phyloP scores from a whole-genome alignment of 1,284 basidiomycete species.

The Neonothopanus nambi region DNA sequence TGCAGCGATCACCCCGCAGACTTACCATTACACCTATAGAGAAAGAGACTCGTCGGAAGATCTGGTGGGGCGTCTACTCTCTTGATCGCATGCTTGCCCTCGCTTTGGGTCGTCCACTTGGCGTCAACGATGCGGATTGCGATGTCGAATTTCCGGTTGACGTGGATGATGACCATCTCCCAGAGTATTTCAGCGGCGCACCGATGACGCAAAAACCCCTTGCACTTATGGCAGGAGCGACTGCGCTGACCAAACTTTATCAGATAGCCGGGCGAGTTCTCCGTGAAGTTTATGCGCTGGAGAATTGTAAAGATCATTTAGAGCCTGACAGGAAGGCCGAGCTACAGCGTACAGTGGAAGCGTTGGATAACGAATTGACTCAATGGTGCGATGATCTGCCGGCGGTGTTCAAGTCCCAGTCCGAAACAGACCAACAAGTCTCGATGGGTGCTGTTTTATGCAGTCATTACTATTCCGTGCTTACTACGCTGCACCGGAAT shows the following conservation, averaged over 20 bases:
- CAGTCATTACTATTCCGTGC: slow-evolving; percentile 87
- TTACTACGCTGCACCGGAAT: slow-evolving; percentile 88
- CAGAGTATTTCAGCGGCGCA: slow-evolving; percentile 68
- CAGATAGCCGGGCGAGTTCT: slow-evolving; percentile 83
- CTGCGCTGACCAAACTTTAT: slow-evolving; percentile 75
- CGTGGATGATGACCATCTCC: slow-evolving; percentile 76
- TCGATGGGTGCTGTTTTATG: slow-evolving; percentile 86
- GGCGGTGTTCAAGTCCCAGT: slow-evolving; percentile 68
- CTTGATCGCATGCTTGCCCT: slow-evolving; percentile 89
- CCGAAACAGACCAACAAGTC: slow-evolving; percentile 73
- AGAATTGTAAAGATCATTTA: slow-evolving; percentile 69
- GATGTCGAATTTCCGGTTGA: slow-evolving; percentile 81
- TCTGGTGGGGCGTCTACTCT: slow-evolving; percentile 90
- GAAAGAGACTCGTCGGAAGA: slow-evolving; percentile 84
- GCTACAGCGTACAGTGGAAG: slow-evolving; percentile 73
- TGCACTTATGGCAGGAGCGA: slow-evolving; percentile 78
- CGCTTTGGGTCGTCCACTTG: slow-evolving; percentile 79
- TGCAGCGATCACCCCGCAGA: slow-evolving; percentile 77
- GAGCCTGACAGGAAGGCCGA: slow-evolving; percentile 74
- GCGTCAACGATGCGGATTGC: slow-evolving; percentile 78
- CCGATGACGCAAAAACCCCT: slow-evolving; percentile 54
- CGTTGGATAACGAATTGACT: slow-evolving; percentile 72
- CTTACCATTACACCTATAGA: slow-evolving; percentile 70
- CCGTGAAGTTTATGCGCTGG: slow-evolving; percentile 76
- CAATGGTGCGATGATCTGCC: slow-evolving; percentile 84